These are phyloP conservation scores for Tetratostichococcus sp. DNA, from an alignment of 139 green algal species.

Conservation along the genomic window DNA sequence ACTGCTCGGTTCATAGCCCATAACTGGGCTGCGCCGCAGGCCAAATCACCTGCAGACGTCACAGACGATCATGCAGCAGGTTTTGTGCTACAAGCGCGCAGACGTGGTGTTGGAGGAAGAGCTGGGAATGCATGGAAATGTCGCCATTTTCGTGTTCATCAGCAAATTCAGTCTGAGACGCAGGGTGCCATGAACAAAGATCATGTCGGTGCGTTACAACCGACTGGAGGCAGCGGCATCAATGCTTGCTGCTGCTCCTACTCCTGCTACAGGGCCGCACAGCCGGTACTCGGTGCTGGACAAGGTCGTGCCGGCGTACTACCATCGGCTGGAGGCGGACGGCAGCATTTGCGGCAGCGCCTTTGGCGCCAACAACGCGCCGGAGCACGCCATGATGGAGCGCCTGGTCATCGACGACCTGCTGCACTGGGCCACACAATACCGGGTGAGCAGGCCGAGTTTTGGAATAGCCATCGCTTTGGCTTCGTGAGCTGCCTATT, in stretches of 20 bases:
- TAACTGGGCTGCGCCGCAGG: too few relatives aligned
- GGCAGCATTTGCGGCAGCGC: conserved; percentile 65
- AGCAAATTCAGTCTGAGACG: too few relatives aligned
- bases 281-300: conserved; percentile 62
- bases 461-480: conserved; percentile 41
- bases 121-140: too few relatives aligned
- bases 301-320: conserved; percentile 92
- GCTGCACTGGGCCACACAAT: conserved; percentile 77
- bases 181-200: too few relatives aligned
- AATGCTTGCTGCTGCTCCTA: background rate
- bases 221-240: too few relatives aligned
- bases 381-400: conserved; percentile 85
- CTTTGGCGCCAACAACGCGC: conserved; percentile 88
- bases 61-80: too few relatives aligned
- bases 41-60: too few relatives aligned
- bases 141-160: too few relatives aligned
- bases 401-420: conserved; percentile 82
- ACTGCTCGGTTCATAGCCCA: too few relatives aligned
- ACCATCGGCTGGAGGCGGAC: conserved; percentile 63
- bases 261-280: conserved; percentile 27
- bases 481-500: conserved; percentile 87
- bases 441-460: conserved; percentile 52
- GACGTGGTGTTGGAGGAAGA: too few relatives aligned
- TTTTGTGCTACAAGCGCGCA: too few relatives aligned
- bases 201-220: too few relatives aligned